phyloP scores from a whole-genome alignment of 495 filamentous ascomycete genomes.

The Mytilinidion resinicola region DNA sequence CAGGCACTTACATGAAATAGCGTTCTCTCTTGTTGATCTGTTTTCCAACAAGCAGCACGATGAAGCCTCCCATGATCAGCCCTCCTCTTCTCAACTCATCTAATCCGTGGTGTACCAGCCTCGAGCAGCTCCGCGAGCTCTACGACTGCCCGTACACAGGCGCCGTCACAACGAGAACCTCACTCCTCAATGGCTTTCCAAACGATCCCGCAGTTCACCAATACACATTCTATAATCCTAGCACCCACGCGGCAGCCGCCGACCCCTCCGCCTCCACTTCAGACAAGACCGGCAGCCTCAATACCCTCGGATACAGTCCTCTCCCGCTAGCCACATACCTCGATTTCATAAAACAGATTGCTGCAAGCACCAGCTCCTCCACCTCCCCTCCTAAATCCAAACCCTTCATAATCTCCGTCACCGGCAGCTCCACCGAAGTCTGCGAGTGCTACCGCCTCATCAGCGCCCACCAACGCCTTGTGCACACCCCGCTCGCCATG shows the following conservation, averaged over 20 bases:
- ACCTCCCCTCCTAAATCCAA: slow-evolving; percentile 33
- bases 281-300: slow-evolving; percentile 34
- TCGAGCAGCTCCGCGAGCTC: slow-evolving; percentile 49
- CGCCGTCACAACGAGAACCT: slow-evolving; percentile 63
- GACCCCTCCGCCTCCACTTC: slow-evolving; percentile 1
- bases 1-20: too few relatives aligned
- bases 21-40: too few relatives aligned
- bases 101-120: slow-evolving; percentile 61
- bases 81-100: slow-evolving; percentile 67
- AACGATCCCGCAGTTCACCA: slow-evolving; percentile 46
- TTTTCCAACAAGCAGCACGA: not conserved
- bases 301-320: slow-evolving; percentile 44
- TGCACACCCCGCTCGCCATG: slow-evolving; percentile 47
- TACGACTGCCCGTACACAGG: slow-evolving; percentile 55
- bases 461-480: slow-evolving; percentile 8
- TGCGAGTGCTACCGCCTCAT: slow-evolving; percentile 39
- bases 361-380: not conserved
- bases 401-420: slow-evolving; percentile 64
- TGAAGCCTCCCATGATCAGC: slow-evolving; percentile 37
- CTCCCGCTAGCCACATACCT: slow-evolving; percentile 35
- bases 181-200: slow-evolving; percentile 51
- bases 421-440: slow-evolving; percentile 50
- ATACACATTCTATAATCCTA: slow-evolving; percentile 38
- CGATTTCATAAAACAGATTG: slow-evolving; percentile 28
- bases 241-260: slow-evolving; percentile 13